phyloP scores from a whole-genome alignment of 106 monocot species.

The Chionographis japonica region DNA sequence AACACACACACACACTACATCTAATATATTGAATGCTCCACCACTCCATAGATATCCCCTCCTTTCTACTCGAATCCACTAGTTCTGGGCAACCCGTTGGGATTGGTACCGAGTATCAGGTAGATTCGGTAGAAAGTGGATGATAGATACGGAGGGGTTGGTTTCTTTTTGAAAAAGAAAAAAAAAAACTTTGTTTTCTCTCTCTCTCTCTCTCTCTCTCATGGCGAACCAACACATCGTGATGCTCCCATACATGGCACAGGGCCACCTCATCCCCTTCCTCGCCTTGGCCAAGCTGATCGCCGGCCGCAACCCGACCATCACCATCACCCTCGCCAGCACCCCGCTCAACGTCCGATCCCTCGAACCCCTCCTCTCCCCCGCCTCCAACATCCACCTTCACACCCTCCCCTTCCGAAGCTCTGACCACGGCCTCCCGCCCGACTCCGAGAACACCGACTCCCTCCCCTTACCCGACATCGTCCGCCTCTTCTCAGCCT shows the following conservation, averaged over 20 bases:
- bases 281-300: slow-evolving; percentile 29
- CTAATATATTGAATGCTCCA: too few relatives aligned
- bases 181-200: too few relatives aligned
- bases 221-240: slow-evolving; percentile 17
- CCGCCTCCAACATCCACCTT: slow-evolving; percentile 18
- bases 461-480: slow-evolving; percentile 13
- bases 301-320: neutral
- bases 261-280: slow-evolving; percentile 45
- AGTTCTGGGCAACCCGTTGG: too few relatives aligned
- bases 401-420: slow-evolving; percentile 25
- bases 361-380: slow-evolving; percentile 9
- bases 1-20: too few relatives aligned
- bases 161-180: too few relatives aligned
- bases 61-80: too few relatives aligned
- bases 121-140: too few relatives aligned
- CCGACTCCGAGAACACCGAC: slow-evolving; percentile 35
- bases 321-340: slow-evolving; percentile 28
- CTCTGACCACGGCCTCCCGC: slow-evolving; percentile 26
- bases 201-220: too few relatives aligned
- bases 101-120: too few relatives aligned
- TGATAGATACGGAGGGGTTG: too few relatives aligned
- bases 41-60: too few relatives aligned
- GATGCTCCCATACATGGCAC: slow-evolving; percentile 37
- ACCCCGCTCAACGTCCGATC: slow-evolving; percentile 34
- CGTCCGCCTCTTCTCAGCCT: slow-evolving; percentile 6